Conservation (phyloP, 164 flowering plant species). For the Vitis cinerea region DNA sequence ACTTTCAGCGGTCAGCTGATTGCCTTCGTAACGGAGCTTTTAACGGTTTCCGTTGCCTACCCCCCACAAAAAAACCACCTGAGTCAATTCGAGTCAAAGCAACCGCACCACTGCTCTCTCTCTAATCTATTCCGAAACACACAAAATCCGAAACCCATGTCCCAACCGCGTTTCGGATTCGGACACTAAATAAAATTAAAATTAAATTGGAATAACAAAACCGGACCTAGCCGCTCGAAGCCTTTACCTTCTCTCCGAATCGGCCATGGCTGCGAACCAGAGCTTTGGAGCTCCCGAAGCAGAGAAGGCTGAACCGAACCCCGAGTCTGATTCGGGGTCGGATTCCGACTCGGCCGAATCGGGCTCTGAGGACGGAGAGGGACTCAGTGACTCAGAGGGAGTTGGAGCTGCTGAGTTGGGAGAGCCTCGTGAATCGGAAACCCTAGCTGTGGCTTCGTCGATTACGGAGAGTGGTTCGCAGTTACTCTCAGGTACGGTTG, state of each 20-base stretch:
- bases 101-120: conserved; percentile 9
- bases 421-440: conserved; percentile 13
- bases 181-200: not conserved
- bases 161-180: not conserved
- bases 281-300: conserved; percentile 14
- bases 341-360: not conserved
- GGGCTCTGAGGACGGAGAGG: conserved; percentile 11
- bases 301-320: conserved; percentile 4
- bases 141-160: conserved; percentile 2
- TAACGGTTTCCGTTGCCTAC: conserved; percentile 13
- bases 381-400: conserved; percentile 5
- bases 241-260: conserved; percentile 12
- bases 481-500: conserved; percentile 13
- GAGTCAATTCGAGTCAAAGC: conserved; percentile 34
- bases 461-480: conserved; percentile 9
- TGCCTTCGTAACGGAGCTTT: conserved; percentile 15
- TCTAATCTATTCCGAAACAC: conserved; percentile 1
- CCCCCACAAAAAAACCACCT: conserved; percentile 18
- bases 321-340: not conserved
- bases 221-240: conserved; percentile 12
- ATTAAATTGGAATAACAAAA: conserved; percentile 4
- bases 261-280: conserved; percentile 34
- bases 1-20: conserved; percentile 3
- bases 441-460: conserved; percentile 10
- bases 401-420: conserved; percentile 2